Base-by-base conservation (phyloP, 495 filamentous ascomycete genomes). In the Hypoxylon fragiforme region DNA sequence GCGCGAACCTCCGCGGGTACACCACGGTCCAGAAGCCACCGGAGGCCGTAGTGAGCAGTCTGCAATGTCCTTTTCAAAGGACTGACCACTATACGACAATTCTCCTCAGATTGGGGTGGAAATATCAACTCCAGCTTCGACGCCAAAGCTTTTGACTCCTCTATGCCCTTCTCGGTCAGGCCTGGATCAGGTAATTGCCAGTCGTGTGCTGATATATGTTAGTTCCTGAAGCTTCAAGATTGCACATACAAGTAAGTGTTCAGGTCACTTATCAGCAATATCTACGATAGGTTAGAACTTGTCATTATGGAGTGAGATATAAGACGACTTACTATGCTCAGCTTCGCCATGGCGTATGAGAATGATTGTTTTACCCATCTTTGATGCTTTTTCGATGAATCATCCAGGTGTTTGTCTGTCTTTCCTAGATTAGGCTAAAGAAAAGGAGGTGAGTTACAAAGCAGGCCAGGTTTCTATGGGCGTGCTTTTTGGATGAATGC, bases 321-420 rank as follows among this genome's bases (percentile, higher is more conserved):
- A 26, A 7, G 34, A n/a, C n/a, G 6, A 63, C 65, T 62, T 48
- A 71, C 77, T 79, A 42, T 77, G 77, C 42, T 71, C 21, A 30
- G 77, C 77, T 68, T 80, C 65, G 20, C 70, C 77, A 46, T 80
- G 77, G 34, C 77, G 69, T 36, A 80, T 77, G 7, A 79, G 60
- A 56, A 79, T 71, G 15, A 78, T 57, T 3, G 65, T 69, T 12
- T 75, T 74, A 21, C 74, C 51, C 77, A 79, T 79, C 31, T 50
- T 47, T 38, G 40, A 36, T 22, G 11, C 77, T 78, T 79, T 28
- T 50, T 47, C 44, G 40, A 36, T 22, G 11, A 26, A 32, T 28
- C 13, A 31, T 39, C 9, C 1, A 8, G 21, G 1, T 36, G 12
- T 30, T 30, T 7, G 3, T 16, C 41, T 42, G 4, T 40, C 16